Conservation (phyloP, 1,139 yeast genomes). For the Eremothecium gossypii region DNA sequence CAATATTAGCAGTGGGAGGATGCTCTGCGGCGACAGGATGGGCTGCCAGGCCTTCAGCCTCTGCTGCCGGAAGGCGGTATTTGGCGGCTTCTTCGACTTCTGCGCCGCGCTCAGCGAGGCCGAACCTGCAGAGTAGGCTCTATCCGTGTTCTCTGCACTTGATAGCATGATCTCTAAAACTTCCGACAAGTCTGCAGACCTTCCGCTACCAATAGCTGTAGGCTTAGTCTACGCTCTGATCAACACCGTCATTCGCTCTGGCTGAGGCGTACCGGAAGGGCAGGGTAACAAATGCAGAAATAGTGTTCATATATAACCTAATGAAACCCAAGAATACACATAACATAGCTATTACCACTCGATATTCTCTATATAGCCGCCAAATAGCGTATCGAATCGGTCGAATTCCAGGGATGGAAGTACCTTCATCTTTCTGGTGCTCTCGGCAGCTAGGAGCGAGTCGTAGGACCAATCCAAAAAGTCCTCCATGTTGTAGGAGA, state of each 20-base stretch:
- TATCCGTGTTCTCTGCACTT: background rate
- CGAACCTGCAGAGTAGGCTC: constrained; percentile 3
- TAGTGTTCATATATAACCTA: background rate
- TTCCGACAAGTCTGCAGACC: background rate
- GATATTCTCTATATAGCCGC: constrained; percentile 17
- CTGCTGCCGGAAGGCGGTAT: constrained; percentile 75
- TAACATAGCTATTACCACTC: constrained; percentile 16
- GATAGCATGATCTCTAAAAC: background rate
- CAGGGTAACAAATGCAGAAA: background rate
- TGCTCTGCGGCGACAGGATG: constrained; percentile 66
- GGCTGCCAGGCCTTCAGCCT: constrained; percentile 79
- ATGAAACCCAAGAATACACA: too few species aligned
- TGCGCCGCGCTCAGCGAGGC: constrained; percentile 4
- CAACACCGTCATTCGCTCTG: too few species aligned
- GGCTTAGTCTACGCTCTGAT: too few species aligned
- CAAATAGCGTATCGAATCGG: constrained; percentile 16
- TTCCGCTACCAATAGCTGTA: too few species aligned
- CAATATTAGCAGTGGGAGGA: constrained; percentile 53
- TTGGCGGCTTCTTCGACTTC: constrained; percentile 46
- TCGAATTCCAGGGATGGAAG: constrained; percentile 79
- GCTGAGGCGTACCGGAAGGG: too few species aligned
- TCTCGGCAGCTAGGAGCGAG: constrained; percentile 67
- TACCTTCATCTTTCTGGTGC: constrained; percentile 55
- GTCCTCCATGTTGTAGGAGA: constrained; percentile 82
- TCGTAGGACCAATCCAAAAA: constrained; percentile 86